Evolutionary conservation across 805 yeast genomes (phyloP).

Genomic region (Candida tammaniensis): DNA sequence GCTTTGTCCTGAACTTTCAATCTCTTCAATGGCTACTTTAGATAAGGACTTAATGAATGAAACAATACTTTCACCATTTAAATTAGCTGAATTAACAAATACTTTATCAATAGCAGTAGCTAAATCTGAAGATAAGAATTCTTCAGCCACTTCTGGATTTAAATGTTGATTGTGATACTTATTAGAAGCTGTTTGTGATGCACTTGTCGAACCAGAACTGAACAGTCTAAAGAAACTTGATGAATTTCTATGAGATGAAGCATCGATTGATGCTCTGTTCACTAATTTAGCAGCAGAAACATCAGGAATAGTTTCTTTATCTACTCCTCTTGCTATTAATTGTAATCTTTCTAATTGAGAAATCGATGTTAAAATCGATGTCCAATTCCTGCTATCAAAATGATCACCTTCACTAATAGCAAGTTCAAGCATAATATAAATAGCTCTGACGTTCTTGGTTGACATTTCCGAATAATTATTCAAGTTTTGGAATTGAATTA

Average conservation of each 20-base stretch:
- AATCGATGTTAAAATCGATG: conserved; percentile 71
- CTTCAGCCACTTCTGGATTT: conserved; percentile 53
- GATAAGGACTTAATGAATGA: conserved; percentile 85
- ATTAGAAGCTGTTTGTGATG: conserved; percentile 65
- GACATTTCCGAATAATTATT: conserved; percentile 76
- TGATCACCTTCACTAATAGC: conserved; percentile 79
- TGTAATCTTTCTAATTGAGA: conserved; percentile 92
- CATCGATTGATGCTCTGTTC: conserved; percentile 52
- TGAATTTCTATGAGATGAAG: conserved; percentile 37
- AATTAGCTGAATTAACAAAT: conserved; percentile 74
- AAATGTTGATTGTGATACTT: conserved; percentile 72
- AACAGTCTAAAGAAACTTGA: conserved; percentile 57
- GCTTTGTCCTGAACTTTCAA: conserved; percentile 80
- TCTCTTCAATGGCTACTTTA: conserved; percentile 85
- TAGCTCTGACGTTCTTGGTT: conserved; percentile 77
- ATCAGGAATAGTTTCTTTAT: conserved; percentile 82
- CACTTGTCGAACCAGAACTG: conserved; percentile 43
- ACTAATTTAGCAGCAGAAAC: conserved; percentile 72
- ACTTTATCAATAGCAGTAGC: conserved; percentile 83
- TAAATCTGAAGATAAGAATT: conserved; percentile 62
- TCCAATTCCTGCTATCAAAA: conserved; percentile 68
- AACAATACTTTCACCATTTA: conserved; percentile 81
- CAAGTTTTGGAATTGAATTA: conserved; percentile 81
- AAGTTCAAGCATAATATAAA: conserved; percentile 67
- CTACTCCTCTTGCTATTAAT: conserved; percentile 81